Conservation (phyloP, 495 filamentous ascomycete species). For the Glarea lozoyensis region DNA sequence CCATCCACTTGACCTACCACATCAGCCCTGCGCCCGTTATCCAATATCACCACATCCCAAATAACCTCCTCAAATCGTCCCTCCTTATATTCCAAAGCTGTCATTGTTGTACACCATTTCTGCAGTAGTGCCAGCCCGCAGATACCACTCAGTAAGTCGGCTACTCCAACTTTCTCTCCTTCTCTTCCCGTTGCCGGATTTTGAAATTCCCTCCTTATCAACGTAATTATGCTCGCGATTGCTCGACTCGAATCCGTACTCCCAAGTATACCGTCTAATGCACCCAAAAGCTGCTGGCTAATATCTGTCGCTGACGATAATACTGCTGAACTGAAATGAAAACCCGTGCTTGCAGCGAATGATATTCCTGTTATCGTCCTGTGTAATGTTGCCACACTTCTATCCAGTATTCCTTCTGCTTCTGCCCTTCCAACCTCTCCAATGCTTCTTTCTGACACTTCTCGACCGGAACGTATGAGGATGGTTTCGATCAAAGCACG, state of each 20-base stretch:
- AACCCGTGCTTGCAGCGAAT: slow-evolving; percentile 61
- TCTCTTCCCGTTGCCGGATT: slow-evolving; percentile 48
- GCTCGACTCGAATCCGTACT: slow-evolving; percentile 72
- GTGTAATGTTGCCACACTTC: slow-evolving; percentile 54
- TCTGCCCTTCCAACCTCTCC: slow-evolving; percentile 49
- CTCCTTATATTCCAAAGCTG: slow-evolving; percentile 43
- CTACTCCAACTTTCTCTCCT: slow-evolving; percentile 55
- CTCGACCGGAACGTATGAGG: slow-evolving; percentile 57
- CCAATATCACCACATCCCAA: slow-evolving; percentile 73
- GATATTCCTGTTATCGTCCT: slow-evolving; percentile 54
- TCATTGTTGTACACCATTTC: slow-evolving; percentile 52
- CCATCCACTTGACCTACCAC: slow-evolving; percentile 39
- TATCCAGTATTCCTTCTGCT: slow-evolving; percentile 52
- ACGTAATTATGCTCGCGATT: slow-evolving; percentile 68
- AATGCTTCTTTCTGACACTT: slow-evolving; percentile 46
- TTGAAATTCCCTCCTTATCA: slow-evolving; percentile 64
- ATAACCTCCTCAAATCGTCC: slow-evolving; percentile 52
- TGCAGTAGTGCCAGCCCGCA: slow-evolving; percentile 67
- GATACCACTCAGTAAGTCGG: slow-evolving; percentile 56
- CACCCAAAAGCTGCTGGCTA: slow-evolving; percentile 55
- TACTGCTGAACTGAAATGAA: slow-evolving; percentile 57
- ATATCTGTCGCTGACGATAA: slow-evolving; percentile 51
- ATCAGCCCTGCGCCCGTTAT: slow-evolving; percentile 53
- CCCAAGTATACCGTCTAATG: slow-evolving; percentile 66
- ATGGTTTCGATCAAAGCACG: slow-evolving; percentile 59